Evolutionary conservation across 139 green algal species (phyloP).

Genomic region (Tetratostichococcus sp.): DNA sequence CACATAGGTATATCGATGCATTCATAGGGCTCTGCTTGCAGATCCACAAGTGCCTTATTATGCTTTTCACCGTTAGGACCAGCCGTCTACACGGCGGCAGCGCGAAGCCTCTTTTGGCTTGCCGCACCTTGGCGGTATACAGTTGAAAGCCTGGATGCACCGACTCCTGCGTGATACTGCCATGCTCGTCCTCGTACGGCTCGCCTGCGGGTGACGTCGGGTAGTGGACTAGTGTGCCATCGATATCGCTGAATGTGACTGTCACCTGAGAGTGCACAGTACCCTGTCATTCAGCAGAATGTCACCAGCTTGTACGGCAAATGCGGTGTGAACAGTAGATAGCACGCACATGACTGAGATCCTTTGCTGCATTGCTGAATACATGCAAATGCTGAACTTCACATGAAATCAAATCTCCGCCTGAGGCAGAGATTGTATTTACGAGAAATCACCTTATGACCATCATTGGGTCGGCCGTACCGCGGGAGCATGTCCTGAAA

Average conservation of each 20-base stretch:
- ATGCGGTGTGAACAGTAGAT: no score
- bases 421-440: no score
- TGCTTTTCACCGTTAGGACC: not conserved
- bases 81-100: not conserved
- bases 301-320: no score
- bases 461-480: not conserved
- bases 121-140: not conserved
- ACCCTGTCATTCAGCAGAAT: no score
- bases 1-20: no score
- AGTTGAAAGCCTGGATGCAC: not conserved
- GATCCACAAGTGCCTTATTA: conserved; percentile 5
- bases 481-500: not conserved
- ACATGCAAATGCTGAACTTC: no score
- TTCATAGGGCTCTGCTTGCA: no score
- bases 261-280: not conserved
- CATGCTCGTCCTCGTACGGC: conserved; percentile 5
- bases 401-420: no score
- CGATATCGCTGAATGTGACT: conserved; percentile 49
- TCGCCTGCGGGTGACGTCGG: conserved; percentile 1
- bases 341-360: no score
- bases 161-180: not conserved
- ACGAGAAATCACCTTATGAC: not conserved
- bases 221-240: conserved; percentile 57
- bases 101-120: not conserved
- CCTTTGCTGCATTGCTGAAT: no score